These are phyloP conservation scores for Plicaturopsis crispa DNA, from an alignment of 768 basidiomycete species.

Conservation along the genomic window DNA sequence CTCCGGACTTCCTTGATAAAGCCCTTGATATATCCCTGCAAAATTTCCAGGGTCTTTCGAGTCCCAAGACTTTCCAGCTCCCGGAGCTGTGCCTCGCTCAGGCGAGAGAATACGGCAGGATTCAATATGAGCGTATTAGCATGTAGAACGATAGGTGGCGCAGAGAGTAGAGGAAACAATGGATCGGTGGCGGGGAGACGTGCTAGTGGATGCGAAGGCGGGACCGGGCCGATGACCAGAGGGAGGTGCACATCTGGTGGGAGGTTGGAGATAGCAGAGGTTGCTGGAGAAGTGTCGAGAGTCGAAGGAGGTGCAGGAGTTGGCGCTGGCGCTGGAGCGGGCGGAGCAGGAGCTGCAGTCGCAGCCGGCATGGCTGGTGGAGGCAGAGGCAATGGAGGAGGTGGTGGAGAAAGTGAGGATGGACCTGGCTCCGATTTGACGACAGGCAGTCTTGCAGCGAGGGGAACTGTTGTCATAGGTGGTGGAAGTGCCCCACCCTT, in stretches of 20 bases:
- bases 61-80: constrained; percentile 78
- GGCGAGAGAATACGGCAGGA: constrained; percentile 75
- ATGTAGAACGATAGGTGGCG: constrained; percentile 71
- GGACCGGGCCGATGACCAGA: constrained; percentile 70
- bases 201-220: constrained; percentile 49
- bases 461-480: constrained; percentile 59
- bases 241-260: constrained; percentile 58
- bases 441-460: constrained; percentile 35
- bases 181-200: constrained; percentile 37
- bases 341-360: not conserved
- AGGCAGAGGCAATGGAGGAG: constrained; percentile 8
- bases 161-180: constrained; percentile 27
- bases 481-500: constrained; percentile 58
- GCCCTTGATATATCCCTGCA: constrained; percentile 81
- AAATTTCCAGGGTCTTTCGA: constrained; percentile 69
- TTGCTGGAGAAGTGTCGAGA: constrained; percentile 4
- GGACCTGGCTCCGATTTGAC: constrained; percentile 6
- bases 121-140: constrained; percentile 80
- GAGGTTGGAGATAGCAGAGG: constrained; percentile 10
- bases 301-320: constrained; percentile 1
- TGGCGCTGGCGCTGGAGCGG: constrained; percentile 9
- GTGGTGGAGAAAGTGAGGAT: constrained; percentile 8
- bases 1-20: constrained; percentile 65
- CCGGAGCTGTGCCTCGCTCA: constrained; percentile 64
- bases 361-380: constrained; percentile 13